Evolutionary conservation across 345 rosid genomes (phyloP).

Genomic region (Ceriops tagal): DNA sequence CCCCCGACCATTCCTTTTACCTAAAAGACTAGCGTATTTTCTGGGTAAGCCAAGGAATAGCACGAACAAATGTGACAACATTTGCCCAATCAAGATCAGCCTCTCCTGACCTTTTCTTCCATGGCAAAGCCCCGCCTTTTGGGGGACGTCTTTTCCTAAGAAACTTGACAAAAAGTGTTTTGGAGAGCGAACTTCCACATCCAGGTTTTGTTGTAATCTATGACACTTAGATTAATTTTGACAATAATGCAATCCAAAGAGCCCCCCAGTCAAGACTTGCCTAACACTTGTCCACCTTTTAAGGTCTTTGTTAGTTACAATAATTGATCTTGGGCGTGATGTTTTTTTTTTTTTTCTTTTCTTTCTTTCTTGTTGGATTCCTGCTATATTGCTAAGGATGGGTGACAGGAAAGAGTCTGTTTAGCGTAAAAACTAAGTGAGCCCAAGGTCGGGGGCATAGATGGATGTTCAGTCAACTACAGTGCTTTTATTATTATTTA

Average conservation of each 20-base stretch:
- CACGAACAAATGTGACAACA: not conserved
- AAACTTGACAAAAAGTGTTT: not conserved
- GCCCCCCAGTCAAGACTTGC: slow-evolving; percentile 19
- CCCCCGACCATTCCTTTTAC: slow-evolving; percentile 15
- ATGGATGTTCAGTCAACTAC: too few species aligned
- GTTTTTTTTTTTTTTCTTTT: too few species aligned
- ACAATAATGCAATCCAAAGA: too few species aligned
- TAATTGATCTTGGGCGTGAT: not conserved
- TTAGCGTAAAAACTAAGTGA: too few species aligned
- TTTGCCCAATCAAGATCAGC: not conserved
- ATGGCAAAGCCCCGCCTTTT: slow-evolving; percentile 6
- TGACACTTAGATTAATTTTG: not conserved
- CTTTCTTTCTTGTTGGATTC: not conserved
- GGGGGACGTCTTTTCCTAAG: slow-evolving; percentile 10
- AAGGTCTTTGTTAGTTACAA: not conserved
- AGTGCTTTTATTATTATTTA: too few species aligned
- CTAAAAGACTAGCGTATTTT: slow-evolving; percentile 31
- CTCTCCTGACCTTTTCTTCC: slow-evolving; percentile 5
- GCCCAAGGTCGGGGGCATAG: too few species aligned
- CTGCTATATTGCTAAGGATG: not conserved
- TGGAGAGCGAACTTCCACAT: slow-evolving; percentile 13
- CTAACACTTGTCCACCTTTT: slow-evolving; percentile 19
- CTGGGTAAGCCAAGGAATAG: not conserved
- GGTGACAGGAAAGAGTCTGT: not conserved
- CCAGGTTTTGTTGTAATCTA: slow-evolving; percentile 12